Percentiles rank a stretch among this genome's conserved stretches.
Conservation (phyloP, 2,329 filamentous ascomycete species). For the Raffaelea ambrosiae region DNA sequence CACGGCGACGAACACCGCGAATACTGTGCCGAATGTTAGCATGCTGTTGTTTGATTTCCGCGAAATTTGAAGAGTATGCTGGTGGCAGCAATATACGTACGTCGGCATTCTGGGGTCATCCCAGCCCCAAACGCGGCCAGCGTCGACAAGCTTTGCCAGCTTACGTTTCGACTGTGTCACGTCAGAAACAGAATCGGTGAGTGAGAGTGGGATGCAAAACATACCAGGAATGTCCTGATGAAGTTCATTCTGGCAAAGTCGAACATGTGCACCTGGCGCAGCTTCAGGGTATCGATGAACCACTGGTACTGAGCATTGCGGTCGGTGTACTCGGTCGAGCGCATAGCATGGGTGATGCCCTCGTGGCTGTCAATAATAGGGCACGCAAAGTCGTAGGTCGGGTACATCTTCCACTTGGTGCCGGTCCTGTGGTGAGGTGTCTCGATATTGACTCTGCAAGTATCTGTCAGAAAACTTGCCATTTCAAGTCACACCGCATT, state of each 20-base stretch:
- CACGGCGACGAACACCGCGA: constrained; percentile 67
- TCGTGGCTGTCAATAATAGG: constrained; percentile 73
- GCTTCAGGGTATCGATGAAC: constrained; percentile 66
- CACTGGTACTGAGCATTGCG: constrained; percentile 81
- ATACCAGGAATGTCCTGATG: constrained; percentile 60
- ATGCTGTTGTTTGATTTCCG: too few species aligned
- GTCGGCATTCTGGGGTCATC: constrained; percentile 84
- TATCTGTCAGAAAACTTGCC: too few species aligned
- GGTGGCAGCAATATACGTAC: too few species aligned
- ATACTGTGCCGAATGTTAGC: constrained; percentile 5
- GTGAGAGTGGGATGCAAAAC: not conserved
- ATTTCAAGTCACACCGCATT: too few species aligned
- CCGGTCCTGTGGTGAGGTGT: constrained; percentile 69
- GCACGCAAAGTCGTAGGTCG: constrained; percentile 80
- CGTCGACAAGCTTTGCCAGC: constrained; percentile 72
- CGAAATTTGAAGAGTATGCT: too few species aligned
- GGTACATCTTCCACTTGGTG: constrained; percentile 74
- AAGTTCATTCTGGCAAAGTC: constrained; percentile 83
- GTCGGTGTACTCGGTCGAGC: constrained; percentile 82
- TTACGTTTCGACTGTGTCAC: constrained; percentile 61
- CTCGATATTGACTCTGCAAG: constrained; percentile 45
- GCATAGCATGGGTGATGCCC: constrained; percentile 74
- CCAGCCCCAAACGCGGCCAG: constrained; percentile 72
- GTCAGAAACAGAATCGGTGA: not conserved
- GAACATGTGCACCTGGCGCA: constrained; percentile 75